phyloP scores from a whole-genome alignment of 345 rosid species.

The Camelina neglecta region DNA sequence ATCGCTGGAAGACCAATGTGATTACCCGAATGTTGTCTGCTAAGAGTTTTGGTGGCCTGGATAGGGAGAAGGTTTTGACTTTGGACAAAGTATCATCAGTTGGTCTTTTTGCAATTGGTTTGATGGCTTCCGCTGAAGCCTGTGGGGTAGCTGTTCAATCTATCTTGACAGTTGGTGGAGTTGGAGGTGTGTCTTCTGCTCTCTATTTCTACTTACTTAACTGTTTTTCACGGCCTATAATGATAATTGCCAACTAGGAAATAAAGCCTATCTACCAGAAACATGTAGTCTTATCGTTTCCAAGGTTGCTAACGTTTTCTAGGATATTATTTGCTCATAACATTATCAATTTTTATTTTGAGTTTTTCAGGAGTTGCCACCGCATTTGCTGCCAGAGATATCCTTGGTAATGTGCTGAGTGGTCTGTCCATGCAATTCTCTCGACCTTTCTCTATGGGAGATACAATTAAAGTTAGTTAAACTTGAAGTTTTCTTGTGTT shows the following conservation, averaged over 20 bases:
- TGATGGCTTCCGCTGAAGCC: slow-evolving; percentile 92
- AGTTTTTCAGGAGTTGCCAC: slow-evolving; percentile 83
- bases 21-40: slow-evolving; percentile 59
- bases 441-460: slow-evolving; percentile 90
- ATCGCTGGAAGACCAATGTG: slow-evolving; percentile 84
- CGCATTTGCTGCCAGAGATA: slow-evolving; percentile 91
- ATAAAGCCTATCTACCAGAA: background rate
- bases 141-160: slow-evolving; percentile 98
- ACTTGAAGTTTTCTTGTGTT: background rate
- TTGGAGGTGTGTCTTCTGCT: slow-evolving; percentile 67
- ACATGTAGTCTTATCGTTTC: background rate
- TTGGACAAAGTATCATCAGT: slow-evolving; percentile 82
- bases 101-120: slow-evolving; percentile 75
- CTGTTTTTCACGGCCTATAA: slow-evolving; percentile 17
- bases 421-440: slow-evolving; percentile 90
- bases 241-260: slow-evolving; percentile 16
- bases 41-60: slow-evolving; percentile 53
- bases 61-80: slow-evolving; percentile 69
- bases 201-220: slow-evolving; percentile 16
- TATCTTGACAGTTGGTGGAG: slow-evolving; percentile 91
- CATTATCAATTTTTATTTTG: slow-evolving; percentile 1
- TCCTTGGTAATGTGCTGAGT: slow-evolving; percentile 92
- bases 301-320: background rate
- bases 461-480: slow-evolving; percentile 82
- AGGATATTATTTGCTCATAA: background rate